Evolutionary conservation across 129 eudicot species (phyloP).

Genomic region (Chrysanthemum lavandulifolium): DNA sequence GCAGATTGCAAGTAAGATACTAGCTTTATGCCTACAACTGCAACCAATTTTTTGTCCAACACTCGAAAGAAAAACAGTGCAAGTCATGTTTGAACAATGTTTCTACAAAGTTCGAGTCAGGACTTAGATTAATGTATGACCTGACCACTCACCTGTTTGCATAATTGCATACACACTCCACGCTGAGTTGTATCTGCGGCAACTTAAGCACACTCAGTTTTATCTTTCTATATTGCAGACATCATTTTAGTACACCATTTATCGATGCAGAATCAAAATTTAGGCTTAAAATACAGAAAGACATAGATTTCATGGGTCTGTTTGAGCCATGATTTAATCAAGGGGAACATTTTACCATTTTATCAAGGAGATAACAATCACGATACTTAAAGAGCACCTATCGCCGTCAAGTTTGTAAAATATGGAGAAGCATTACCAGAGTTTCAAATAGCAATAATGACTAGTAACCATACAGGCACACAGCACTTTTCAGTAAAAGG

Average conservation of each 20-base stretch:
- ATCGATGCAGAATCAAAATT: neutral
- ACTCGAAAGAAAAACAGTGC: too few relatives aligned
- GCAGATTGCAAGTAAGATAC: too few relatives aligned
- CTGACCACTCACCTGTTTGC: too few relatives aligned
- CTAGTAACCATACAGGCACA: neutral
- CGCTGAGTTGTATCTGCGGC: too few relatives aligned
- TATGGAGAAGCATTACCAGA: conserved; percentile 3
- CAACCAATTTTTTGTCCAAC: too few relatives aligned
- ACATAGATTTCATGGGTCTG: neutral
- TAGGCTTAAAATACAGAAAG: neutral
- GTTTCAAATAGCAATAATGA: neutral
- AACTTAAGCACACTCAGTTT: too few relatives aligned
- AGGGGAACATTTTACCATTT: neutral
- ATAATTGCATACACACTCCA: too few relatives aligned
- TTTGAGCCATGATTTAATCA: neutral
- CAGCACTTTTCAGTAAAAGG: neutral
- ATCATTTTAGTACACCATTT: neutral
- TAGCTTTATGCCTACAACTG: too few relatives aligned
- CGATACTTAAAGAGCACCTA: neutral
- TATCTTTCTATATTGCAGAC: too few relatives aligned
- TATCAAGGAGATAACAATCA: neutral
- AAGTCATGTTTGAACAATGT: too few relatives aligned
- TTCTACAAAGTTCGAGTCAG: too few relatives aligned
- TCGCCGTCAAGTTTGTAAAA: neutral
- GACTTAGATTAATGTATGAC: too few relatives aligned